Base-by-base conservation (phyloP, 257 asterid species). In the Nicotiana undulata region DNA sequence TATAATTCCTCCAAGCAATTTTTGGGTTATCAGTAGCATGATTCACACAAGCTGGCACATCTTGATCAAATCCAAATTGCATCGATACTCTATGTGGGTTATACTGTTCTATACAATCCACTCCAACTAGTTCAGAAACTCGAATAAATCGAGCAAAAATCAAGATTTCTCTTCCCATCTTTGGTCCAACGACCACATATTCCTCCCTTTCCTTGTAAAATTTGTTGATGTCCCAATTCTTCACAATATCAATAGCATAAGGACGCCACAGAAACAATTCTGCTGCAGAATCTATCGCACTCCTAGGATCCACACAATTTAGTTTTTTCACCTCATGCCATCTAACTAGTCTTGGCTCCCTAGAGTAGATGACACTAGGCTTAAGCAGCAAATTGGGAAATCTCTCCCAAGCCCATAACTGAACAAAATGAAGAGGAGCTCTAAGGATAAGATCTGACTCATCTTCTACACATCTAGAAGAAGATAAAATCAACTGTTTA, bases 351-450 rank as follows among this genome's bases (percentile, higher is more conserved):
- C 87, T 79, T 34, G 89, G 88, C 40, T 81, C 85, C 18, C 68
- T 81, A 6, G 0, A 0, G 26, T 12, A 31, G 6, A 65, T 12
- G 3, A 65, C 12, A 34, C 53, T 63, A 4, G 88, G 86, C 13
- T 55, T 64, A 8, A 79, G 85, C 24, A 53, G 44, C 20, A 88
- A 67, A 0, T 40, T 1, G 0, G 84, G 85, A 18, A 87, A 86
- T 15, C 93, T 87, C 72, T 88, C 92, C 88, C 88, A 88, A 18
- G 79, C 85, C 92, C 95, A 89, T 34, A 81, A 75, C 67, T 86
- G 91, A 58, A 90, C 67, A 20, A 86, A 77, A 3, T 78, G 82
- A 18, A 91, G 64, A 1, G 88, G 85, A 22, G 88, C 79, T 6
- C 65, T 68, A 22, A 86, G 11, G 6, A 15, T 7, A 32, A 49